phyloP scores from a whole-genome alignment of 805 yeast genomes.

The Cyberlindnera veronae region DNA sequence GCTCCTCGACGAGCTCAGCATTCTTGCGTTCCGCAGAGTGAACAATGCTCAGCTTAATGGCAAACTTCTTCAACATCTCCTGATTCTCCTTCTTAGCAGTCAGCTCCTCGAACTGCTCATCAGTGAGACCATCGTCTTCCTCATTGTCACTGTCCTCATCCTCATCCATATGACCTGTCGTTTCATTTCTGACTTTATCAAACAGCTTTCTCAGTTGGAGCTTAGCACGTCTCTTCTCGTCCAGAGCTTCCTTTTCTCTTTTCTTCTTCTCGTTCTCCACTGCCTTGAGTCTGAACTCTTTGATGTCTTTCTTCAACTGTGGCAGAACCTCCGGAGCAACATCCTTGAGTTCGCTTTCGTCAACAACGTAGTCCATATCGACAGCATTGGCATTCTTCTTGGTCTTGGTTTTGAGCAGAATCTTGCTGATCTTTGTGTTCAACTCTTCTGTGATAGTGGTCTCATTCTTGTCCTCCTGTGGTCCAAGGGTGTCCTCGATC shows the following conservation, averaged over 20 bases:
- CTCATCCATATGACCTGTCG: conserved; percentile 17
- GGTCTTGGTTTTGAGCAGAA: conserved; percentile 6
- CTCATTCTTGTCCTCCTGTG: background rate
- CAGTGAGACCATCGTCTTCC: conserved; percentile 29
- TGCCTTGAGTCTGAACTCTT: conserved; percentile 54
- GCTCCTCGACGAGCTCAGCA: conserved; percentile 21
- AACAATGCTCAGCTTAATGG: conserved; percentile 17
- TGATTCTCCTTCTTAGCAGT: conserved; percentile 24
- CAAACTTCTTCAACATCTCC: conserved; percentile 21
- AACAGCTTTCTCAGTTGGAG: conserved; percentile 43
- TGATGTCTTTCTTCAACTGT: conserved; percentile 47
- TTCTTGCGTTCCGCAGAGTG: conserved; percentile 16
- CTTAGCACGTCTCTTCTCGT: conserved; percentile 48
- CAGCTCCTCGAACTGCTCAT: conserved; percentile 32
- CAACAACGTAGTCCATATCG: conserved; percentile 43
- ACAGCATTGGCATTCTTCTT: conserved; percentile 1
- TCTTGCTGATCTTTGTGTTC: background rate
- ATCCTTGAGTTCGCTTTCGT: conserved; percentile 53
- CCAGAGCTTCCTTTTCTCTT: conserved; percentile 43
- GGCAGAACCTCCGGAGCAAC: conserved; percentile 53
- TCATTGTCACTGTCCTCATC: conserved; percentile 24
- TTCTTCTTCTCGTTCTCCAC: conserved; percentile 48
- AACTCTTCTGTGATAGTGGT: background rate
- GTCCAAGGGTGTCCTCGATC: conserved; percentile 11
- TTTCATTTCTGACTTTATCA: conserved; percentile 34